phyloP scores from a whole-genome alignment of 2,329 filamentous ascomycete genomes.

The Lachnellula cervina region DNA sequence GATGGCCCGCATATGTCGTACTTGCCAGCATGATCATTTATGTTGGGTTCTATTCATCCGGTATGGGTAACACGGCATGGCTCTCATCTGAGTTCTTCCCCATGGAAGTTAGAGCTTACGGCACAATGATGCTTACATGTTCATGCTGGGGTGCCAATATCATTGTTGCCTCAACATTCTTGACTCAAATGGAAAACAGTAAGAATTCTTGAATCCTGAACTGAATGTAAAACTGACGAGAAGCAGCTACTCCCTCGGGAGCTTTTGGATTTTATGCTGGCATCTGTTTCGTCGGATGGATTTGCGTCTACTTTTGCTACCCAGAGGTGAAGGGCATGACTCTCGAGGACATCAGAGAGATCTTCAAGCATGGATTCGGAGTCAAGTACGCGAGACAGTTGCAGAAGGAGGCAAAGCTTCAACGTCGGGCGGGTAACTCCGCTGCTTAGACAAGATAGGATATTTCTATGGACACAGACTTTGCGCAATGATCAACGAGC shows the following conservation, averaged over 20 bases:
- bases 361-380: conserved; percentile 45
- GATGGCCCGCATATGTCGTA: conserved; percentile 48
- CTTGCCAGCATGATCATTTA: conserved; percentile 61
- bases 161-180: conserved; percentile 51
- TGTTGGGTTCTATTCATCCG: conserved; percentile 40
- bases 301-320: conserved; percentile 46
- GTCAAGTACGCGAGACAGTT: conserved; percentile 38
- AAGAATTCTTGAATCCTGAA: too few species aligned
- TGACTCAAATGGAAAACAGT: conserved; percentile 48
- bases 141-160: conserved; percentile 52
- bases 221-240: too few species aligned
- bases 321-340: conserved; percentile 51
- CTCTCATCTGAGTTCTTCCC: conserved; percentile 57
- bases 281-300: conserved; percentile 43
- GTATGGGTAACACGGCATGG: conserved; percentile 38
- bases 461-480: too few species aligned
- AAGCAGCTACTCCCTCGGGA: conserved; percentile 38
- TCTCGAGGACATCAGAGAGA: conserved; percentile 44
- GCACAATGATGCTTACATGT: conserved; percentile 58
- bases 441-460: too few species aligned
- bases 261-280: conserved; percentile 49
- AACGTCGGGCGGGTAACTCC: too few species aligned
- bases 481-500: too few species aligned
- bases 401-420: conserved; percentile 18
- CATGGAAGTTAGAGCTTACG: conserved; percentile 55